Percentiles rank a stretch among this genome's conserved stretches.
Evolutionary conservation across 345 rosid genomes (phyloP).

Genomic region (Hirschfeldia incana): DNA sequence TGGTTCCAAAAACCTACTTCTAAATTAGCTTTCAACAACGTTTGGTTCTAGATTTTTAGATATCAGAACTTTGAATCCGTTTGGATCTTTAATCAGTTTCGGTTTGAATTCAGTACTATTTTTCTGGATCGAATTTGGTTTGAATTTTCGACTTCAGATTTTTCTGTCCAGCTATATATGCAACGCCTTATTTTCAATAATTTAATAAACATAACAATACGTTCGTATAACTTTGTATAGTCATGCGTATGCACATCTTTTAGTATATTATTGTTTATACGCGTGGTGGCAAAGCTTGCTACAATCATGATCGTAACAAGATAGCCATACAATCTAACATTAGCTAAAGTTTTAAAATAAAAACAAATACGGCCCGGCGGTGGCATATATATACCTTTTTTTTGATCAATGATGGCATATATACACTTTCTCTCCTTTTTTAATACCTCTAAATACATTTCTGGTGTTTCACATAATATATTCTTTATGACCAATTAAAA

Average conservation of each 20-base stretch:
- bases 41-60: too few species aligned
- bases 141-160: too few species aligned
- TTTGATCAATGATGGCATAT: neutral
- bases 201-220: neutral
- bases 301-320: conserved; percentile 21
- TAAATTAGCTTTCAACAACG: too few species aligned
- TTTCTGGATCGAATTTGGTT: too few species aligned
- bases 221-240: neutral
- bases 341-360: neutral
- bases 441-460: neutral
- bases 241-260: conserved; percentile 23
- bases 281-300: conserved; percentile 21
- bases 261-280: neutral
- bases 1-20: too few species aligned
- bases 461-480: neutral
- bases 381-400: neutral
- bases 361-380: neutral
- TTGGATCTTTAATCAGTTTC: too few species aligned
- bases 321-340: conserved; percentile 1
- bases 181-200: conserved; percentile 7
- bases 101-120: too few species aligned
- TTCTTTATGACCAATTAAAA: too few species aligned
- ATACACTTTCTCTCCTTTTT: neutral
- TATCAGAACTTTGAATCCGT: too few species aligned
- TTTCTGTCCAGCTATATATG: neutral